Evolutionary conservation across 202 grass and related monocot genomes (phyloP).

Genomic region (Hordeum pubiflorum): DNA sequence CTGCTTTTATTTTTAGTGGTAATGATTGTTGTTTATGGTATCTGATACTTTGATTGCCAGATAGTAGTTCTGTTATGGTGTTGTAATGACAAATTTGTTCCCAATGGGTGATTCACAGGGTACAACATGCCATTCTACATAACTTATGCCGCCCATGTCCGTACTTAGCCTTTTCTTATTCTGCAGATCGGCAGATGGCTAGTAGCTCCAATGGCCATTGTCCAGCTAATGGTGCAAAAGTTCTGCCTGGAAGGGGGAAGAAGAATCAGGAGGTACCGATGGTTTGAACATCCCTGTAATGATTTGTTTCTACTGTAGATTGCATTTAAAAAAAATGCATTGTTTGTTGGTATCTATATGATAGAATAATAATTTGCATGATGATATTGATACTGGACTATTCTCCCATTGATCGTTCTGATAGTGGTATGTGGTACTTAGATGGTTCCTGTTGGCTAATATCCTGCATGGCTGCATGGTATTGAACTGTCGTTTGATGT

Average conservation of each 20-base stretch:
- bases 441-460: neutral
- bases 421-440: neutral
- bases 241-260: slow-evolving; percentile 26
- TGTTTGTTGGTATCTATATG: neutral
- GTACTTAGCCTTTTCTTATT: slow-evolving; percentile 10
- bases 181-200: slow-evolving; percentile 46
- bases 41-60: neutral
- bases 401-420: neutral
- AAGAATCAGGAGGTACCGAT: slow-evolving; percentile 42
- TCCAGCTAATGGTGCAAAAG: slow-evolving; percentile 31
- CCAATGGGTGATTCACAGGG: neutral
- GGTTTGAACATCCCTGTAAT: neutral
- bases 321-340: neutral
- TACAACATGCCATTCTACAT: slow-evolving; percentile 10
- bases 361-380: neutral
- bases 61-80: slow-evolving; percentile 7
- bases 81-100: neutral
- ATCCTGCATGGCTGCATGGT: neutral
- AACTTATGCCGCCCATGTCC: neutral
- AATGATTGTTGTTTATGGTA: neutral
- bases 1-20: neutral
- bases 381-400: neutral
- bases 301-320: neutral
- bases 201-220: slow-evolving; percentile 39
- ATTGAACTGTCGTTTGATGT: neutral